phyloP scores from a whole-genome alignment of 805 yeast genomes.

The Saccharomycopsis javanensis region DNA sequence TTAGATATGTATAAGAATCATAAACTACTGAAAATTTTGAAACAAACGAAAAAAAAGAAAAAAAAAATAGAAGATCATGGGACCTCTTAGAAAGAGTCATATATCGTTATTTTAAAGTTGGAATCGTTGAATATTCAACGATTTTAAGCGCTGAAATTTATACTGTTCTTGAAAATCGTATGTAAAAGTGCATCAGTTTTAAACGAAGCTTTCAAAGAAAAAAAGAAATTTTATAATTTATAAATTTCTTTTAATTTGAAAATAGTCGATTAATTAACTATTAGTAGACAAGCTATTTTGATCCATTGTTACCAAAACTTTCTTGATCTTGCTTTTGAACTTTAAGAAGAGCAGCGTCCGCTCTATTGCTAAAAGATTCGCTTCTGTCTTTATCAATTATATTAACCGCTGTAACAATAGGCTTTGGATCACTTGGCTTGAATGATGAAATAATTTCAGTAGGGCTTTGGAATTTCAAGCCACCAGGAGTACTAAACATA shows the following conservation, averaged over 20 bases:
- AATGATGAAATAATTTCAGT: neutral
- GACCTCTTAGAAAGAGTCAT: no score
- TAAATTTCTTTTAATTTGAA: neutral
- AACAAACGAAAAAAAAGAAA: no score
- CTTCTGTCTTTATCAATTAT: neutral
- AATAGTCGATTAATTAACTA: neutral
- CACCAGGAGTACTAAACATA: neutral
- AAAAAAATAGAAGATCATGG: no score
- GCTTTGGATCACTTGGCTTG: neutral
- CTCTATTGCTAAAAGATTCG: neutral
- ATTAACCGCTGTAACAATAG: neutral
- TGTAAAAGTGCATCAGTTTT: no score
- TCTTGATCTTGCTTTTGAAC: neutral
- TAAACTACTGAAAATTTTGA: neutral
- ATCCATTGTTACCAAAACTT: neutral
- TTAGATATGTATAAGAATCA: neutral
- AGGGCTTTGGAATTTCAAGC: neutral
- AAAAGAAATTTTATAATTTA: no score
- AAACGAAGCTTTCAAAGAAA: no score
- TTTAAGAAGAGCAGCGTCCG: neutral
- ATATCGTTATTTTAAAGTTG: no score
- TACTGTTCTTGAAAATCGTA: no score
- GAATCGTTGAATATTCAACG: no score
- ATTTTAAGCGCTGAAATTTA: no score
- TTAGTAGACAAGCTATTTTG: neutral